Conservation (phyloP, 345 rosid genomes). For the Camelina laxa region DNA sequence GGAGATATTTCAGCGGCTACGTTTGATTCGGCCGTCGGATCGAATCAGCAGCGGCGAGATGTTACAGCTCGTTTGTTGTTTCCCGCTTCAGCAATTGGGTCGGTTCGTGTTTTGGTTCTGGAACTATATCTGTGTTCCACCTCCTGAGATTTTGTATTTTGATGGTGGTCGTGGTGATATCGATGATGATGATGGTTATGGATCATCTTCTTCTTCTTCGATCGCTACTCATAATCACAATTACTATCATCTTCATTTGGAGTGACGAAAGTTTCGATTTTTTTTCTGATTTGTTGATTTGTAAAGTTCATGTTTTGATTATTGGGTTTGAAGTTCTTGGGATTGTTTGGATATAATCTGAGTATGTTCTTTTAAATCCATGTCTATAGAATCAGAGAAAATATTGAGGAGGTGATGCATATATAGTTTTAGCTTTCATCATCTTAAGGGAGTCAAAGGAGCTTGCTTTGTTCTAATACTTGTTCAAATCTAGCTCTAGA, state of each 20-base stretch:
- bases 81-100: constrained; percentile 74
- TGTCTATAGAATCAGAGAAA: background rate
- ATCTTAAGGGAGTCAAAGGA: background rate
- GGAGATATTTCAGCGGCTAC: constrained; percentile 51
- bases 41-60: constrained; percentile 62
- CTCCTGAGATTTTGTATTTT: constrained; percentile 53
- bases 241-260: constrained; percentile 45
- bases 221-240: constrained; percentile 27
- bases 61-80: constrained; percentile 69
- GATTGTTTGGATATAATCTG: constrained; percentile 26
- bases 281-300: background rate
- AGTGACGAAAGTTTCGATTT: constrained; percentile 2
- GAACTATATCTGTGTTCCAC: constrained; percentile 73
- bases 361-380: background rate
- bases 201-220: constrained; percentile 31
- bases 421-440: background rate
- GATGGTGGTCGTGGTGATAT: constrained; percentile 31
- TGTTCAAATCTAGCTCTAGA: constrained; percentile 1
- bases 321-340: background rate
- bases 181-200: constrained; percentile 20
- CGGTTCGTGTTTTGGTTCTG: constrained; percentile 69
- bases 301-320: background rate
- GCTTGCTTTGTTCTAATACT: constrained; percentile 15
- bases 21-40: constrained; percentile 51
- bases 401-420: background rate